phyloP scores from a whole-genome alignment of 176 grass and related monocot species.

The Microstegium vimineum region DNA sequence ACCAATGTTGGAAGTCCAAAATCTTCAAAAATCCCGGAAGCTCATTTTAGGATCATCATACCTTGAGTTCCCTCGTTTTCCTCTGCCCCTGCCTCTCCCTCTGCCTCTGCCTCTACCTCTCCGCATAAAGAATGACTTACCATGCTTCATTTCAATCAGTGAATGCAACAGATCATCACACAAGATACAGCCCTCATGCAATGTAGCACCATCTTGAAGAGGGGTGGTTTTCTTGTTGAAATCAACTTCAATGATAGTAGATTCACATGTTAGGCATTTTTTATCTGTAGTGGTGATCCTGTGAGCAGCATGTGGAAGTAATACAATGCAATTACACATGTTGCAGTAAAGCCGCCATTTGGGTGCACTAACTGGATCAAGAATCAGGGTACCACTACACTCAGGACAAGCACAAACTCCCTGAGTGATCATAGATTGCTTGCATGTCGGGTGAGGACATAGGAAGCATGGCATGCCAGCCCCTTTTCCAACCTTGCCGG shows the following conservation, averaged over 20 bases:
- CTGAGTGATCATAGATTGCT: slow-evolving; percentile 88
- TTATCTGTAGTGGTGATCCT: slow-evolving; percentile 69
- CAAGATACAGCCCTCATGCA: slow-evolving; percentile 88
- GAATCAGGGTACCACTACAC: slow-evolving; percentile 77
- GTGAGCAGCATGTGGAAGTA: slow-evolving; percentile 77
- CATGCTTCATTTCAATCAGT: slow-evolving; percentile 88
- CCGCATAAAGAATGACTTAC: slow-evolving; percentile 69
- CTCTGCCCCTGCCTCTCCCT: too few species aligned
- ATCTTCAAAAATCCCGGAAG: slow-evolving; percentile 78
- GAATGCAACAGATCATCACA: slow-evolving; percentile 93
- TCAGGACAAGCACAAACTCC: slow-evolving; percentile 96
- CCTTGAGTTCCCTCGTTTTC: slow-evolving; percentile 49
- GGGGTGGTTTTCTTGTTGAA: slow-evolving; percentile 98
- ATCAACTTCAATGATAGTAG: slow-evolving; percentile 90
- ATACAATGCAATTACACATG: slow-evolving; percentile 82
- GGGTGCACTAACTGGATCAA: slow-evolving; percentile 89
- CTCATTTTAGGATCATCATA: slow-evolving; percentile 91
- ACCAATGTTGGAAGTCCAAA: neutral
- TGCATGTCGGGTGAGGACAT: slow-evolving; percentile 84
- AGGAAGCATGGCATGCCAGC: slow-evolving; percentile 97
- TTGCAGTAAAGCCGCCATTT: slow-evolving; percentile 97
- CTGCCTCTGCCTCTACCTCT: slow-evolving; percentile 66
- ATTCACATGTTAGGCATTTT: slow-evolving; percentile 72
- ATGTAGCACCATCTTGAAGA: slow-evolving; percentile 67
- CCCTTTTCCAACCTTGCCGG: slow-evolving; percentile 63